phyloP scores from a whole-genome alignment of 2,329 filamentous ascomycete genomes.

The Thelonectria blattea region DNA sequence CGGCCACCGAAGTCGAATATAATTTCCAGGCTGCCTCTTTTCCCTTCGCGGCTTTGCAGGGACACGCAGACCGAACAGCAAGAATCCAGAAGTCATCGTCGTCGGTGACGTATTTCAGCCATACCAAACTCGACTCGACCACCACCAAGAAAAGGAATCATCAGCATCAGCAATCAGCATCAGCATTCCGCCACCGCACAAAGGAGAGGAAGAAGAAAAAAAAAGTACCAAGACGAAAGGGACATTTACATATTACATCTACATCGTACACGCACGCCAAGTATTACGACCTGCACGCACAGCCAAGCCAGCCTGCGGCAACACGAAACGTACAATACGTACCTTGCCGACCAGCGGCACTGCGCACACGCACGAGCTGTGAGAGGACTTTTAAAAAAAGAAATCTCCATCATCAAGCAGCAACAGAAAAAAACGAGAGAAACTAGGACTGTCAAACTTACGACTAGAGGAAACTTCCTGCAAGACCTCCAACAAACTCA shows the following conservation, averaged over 20 bases:
- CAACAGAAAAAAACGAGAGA: background rate
- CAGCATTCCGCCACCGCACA: background rate
- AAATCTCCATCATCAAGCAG: background rate
- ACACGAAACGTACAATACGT: constrained; percentile 14
- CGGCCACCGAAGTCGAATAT: constrained; percentile 28
- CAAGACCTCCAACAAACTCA: background rate
- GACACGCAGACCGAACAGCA: constrained; percentile 27
- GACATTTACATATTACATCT: no score
- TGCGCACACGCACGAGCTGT: background rate
- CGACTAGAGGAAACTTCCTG: background rate
- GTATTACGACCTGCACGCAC: constrained; percentile 20
- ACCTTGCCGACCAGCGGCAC: background rate
- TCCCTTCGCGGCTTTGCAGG: constrained; percentile 28
- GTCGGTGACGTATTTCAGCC: constrained; percentile 35
- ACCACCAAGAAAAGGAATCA: constrained; percentile 23
- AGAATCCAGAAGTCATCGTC: background rate
- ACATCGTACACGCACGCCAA: constrained; percentile 28
- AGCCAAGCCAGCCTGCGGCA: constrained; percentile 1
- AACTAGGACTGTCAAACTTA: background rate
- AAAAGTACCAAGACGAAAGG: background rate
- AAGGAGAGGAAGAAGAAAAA: no score
- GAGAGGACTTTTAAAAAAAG: constrained; percentile 1
- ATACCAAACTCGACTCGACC: constrained; percentile 23
- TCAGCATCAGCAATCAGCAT: constrained; percentile 7
- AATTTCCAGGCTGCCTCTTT: constrained; percentile 27